phyloP scores from a whole-genome alignment of 768 basidiomycete genomes.

The Lactifluus volemus region DNA sequence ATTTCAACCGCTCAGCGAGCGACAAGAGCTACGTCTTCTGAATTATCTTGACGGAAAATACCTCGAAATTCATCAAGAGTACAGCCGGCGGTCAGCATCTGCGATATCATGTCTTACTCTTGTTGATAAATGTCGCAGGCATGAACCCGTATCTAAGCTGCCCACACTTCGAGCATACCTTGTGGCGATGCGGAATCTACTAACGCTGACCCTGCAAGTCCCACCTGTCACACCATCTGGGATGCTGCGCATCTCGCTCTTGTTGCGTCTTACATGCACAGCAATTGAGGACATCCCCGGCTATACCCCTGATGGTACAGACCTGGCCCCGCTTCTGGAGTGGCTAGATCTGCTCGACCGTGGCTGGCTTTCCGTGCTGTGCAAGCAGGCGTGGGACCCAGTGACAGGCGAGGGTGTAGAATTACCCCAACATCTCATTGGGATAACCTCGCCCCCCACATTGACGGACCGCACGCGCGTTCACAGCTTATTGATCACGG shows the following conservation, averaged over 20 bases:
- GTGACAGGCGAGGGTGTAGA: slow-evolving; percentile 33
- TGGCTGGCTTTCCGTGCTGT: slow-evolving; percentile 62
- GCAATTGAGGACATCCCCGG: slow-evolving; percentile 51
- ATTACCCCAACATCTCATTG: slow-evolving; percentile 33
- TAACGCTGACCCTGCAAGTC: slow-evolving; percentile 61
- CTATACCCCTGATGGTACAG: slow-evolving; percentile 40
- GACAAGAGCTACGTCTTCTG: slow-evolving; percentile 56
- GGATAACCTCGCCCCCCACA: slow-evolving; percentile 37
- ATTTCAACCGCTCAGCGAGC: slow-evolving; percentile 12
- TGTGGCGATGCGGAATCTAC: slow-evolving; percentile 42
- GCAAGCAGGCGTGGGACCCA: slow-evolving; percentile 60
- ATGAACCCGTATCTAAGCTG: slow-evolving; percentile 39
- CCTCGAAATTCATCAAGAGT: slow-evolving; percentile 55
- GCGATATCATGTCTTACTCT: neutral
- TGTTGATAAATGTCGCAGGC: slow-evolving; percentile 22
- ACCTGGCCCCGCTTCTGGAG: slow-evolving; percentile 47
- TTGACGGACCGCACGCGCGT: slow-evolving; percentile 70
- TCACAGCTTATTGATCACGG: slow-evolving; percentile 53
- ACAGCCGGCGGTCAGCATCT: slow-evolving; percentile 60
- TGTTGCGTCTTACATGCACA: slow-evolving; percentile 69
- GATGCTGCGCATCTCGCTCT: slow-evolving; percentile 51
- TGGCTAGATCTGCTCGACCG: slow-evolving; percentile 69
- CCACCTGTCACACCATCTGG: slow-evolving; percentile 68
- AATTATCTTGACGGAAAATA: slow-evolving; percentile 60
- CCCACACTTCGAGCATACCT: slow-evolving; percentile 56